These are phyloP conservation scores for Mycena galopus DNA, from an alignment of 768 basidiomycete genomes.

Conservation along the genomic window DNA sequence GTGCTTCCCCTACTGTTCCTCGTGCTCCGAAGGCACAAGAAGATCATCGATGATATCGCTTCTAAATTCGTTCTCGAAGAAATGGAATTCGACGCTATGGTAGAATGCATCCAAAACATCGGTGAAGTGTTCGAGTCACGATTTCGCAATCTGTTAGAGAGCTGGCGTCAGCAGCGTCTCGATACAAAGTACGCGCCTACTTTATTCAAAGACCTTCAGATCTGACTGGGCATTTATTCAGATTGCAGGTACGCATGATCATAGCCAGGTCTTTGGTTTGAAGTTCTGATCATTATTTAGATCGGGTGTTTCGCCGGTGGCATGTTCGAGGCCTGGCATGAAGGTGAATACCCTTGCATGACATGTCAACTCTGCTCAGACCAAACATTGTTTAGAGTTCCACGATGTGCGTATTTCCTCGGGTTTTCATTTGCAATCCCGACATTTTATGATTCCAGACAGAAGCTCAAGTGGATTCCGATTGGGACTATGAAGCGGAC, in stretches of 20 bases:
- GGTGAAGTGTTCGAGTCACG: conserved; percentile 29
- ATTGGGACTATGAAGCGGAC: conserved; percentile 4
- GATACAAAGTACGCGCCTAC: conserved; percentile 13
- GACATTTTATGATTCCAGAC: not conserved
- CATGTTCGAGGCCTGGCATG: conserved; percentile 37
- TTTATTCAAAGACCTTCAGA: not conserved
- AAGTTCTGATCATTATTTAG: conserved; percentile 3
- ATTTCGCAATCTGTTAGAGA: conserved; percentile 32
- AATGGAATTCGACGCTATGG: conserved; percentile 34
- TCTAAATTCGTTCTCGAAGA: conserved; percentile 30
- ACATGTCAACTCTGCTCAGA: not conserved
- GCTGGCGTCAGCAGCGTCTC: conserved; percentile 33
- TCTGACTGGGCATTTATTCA: not conserved
- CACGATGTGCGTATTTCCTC: conserved; percentile 8
- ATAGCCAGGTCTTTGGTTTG: not conserved
- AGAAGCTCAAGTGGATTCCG: conserved; percentile 4
- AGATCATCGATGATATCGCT: conserved; percentile 33
- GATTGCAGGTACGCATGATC: conserved; percentile 6
- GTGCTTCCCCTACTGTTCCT: conserved; percentile 30
- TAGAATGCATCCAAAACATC: conserved; percentile 28
- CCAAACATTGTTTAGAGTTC: conserved; percentile 1
- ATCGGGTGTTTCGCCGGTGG: conserved; percentile 33
- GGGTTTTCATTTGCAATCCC: not conserved
- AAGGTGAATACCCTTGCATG: not conserved
- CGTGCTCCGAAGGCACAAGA: conserved; percentile 34